Evolutionary conservation across 805 yeast species (phyloP), one percentile per base, ranked within the genome.

Genomic region (Myxozyma vanderwaltii): DNA sequence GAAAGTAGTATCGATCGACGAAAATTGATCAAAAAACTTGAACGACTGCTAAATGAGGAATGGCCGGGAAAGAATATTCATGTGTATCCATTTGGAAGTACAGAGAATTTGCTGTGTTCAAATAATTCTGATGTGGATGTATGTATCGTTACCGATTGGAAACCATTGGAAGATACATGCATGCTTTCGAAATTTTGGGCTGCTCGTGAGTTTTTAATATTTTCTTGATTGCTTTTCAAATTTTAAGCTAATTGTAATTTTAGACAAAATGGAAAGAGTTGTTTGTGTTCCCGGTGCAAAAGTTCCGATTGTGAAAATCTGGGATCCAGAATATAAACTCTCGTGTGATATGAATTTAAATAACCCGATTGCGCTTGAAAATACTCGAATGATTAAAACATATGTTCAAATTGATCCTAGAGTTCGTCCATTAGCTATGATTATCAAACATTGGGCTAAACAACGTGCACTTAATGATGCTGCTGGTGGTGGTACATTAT

Each of bases 311-410:
- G 70, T 64, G 17, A 66, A 66, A 49, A 56, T 67, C 19, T 65
- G 68, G 69, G 70, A 67, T 46, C 61, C 66, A 15, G 69, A 67
- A 43, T 54, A 45, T 21, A 46, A 57, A n/a, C 40, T 67, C 10
- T 52, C 67, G 19, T 67, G 70, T 46, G 70, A 67, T 53, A 63
- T 67, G 63, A 67, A 67, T 56, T 56, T 67, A 51, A 67, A 67
- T 56, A 67, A 67, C 33, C 61, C 65, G 17, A 47, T 65, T 43
- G 69, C 70, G 13, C 51, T 67, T 17, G 63, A 63, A 40, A 67
- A 67, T 43, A 67, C 70, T 26, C 45, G 52, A 24, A 33, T 67
- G 65, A 59, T 67, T 45, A 61, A 61, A 45, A 54, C 68, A 1
- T 67, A 67, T 29, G 68, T 67, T 5, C 67, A 65, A 26, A 29